A percentile compares a stretch with the other conserved stretches of the same genome.
Evolutionary conservation across 2,329 filamentous ascomycete species (phyloP).

Genomic region (Incumbomyces delicatus): DNA sequence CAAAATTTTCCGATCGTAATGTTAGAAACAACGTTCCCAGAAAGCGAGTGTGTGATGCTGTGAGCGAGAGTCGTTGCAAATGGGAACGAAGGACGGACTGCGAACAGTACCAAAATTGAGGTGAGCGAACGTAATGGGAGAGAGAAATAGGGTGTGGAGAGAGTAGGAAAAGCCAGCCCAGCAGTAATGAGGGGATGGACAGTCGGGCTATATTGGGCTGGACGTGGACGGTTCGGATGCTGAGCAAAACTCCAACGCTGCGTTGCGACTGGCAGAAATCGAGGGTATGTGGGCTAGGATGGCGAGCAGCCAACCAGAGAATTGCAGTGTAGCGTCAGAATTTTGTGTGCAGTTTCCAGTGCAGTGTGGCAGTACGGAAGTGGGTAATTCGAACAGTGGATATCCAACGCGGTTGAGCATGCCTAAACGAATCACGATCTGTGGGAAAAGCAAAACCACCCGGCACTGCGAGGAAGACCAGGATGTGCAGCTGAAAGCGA

Average conservation of each 20-base stretch:
- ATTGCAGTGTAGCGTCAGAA: neutral
- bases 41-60: conserved; percentile 18
- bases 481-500: conserved; percentile 5
- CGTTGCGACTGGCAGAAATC: neutral
- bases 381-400: conserved; percentile 5
- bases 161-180: conserved; percentile 7
- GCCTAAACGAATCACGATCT: conserved; percentile 5
- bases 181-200: conserved; percentile 5
- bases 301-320: conserved; percentile 6
- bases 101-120: conserved; percentile 20
- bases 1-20: neutral
- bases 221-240: conserved; percentile 7
- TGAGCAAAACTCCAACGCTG: conserved; percentile 5
- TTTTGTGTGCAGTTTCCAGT: neutral
- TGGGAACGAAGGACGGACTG: conserved; percentile 22
- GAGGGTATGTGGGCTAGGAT: neutral
- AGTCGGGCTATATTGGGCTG: conserved; percentile 8
- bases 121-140: conserved; percentile 17
- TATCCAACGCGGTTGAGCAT: conserved; percentile 1
- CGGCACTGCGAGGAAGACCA: neutral
- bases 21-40: conserved; percentile 16
- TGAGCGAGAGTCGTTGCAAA: conserved; percentile 8
- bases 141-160: conserved; percentile 13
- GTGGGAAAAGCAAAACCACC: neutral
- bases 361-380: conserved; percentile 8